Percentiles rank a stretch among this genome's conserved stretches.
These are phyloP conservation scores for Scedosporium aurantiacum DNA, from an alignment of 2,329 filamentous ascomycete genomes.

Conservation along the genomic window DNA sequence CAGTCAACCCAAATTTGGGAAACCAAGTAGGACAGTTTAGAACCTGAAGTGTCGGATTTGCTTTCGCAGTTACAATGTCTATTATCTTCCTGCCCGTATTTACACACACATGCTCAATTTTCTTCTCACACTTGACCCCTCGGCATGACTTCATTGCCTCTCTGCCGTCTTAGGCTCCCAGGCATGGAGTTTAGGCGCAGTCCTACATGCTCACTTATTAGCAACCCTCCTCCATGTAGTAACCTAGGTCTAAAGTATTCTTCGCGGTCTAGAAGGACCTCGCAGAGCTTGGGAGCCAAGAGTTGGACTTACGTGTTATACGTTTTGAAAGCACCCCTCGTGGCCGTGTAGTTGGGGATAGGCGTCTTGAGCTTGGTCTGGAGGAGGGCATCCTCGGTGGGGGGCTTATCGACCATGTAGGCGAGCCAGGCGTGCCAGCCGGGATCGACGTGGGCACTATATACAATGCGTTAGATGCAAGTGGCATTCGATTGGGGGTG, in stretches of 20 bases:
- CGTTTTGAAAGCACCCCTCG: slow-evolving; percentile 73
- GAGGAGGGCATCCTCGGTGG: slow-evolving; percentile 62
- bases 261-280: too few relatives aligned
- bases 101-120: not conserved
- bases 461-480: not conserved
- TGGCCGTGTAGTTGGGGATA: slow-evolving; percentile 63
- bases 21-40: not conserved
- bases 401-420: slow-evolving; percentile 82
- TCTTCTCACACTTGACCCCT: not conserved
- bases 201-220: slow-evolving; percentile 21
- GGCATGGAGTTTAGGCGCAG: slow-evolving; percentile 39
- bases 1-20: not conserved
- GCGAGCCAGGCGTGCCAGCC: slow-evolving; percentile 98
- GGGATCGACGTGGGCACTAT: slow-evolving; percentile 67
- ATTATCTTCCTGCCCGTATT: not conserved
- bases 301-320: slow-evolving; percentile 75
- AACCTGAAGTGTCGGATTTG: not conserved
- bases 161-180: slow-evolving; percentile 35
- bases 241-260: too few relatives aligned
- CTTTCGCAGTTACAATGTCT: not conserved
- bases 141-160: slow-evolving; percentile 11
- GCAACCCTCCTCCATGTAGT: not conserved
- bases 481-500: not conserved
- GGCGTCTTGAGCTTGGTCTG: slow-evolving; percentile 53
- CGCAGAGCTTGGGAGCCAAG: too few relatives aligned